Base-by-base conservation (phyloP, 306 rosid species). In the Coriaria nepalensis region DNA sequence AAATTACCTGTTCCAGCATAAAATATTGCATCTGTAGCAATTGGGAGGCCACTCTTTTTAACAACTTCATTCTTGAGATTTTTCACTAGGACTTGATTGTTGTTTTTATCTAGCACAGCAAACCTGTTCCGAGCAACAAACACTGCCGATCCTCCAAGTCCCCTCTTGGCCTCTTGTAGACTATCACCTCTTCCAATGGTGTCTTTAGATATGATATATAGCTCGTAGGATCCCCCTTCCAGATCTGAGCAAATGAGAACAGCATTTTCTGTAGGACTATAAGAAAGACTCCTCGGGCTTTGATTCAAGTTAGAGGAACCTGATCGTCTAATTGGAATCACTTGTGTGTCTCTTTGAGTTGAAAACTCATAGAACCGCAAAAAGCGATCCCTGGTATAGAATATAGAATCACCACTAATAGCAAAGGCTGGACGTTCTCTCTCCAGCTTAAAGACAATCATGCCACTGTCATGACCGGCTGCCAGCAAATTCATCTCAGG, bases 401-500 rank as follows among this genome's bases (percentile, higher is more conserved):
- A 76, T 36, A 87, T 47, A 64, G 78, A 69, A 63, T 83, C 88
- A 20, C 88, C 94, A 66, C 96, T 87, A 39, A 87, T 78, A 0
- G 82, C 76, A 55, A 87, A 80, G 33, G 94, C 94, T 0, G 94
- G 96, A 4, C 96, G 83, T 51, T 87, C 96, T 66, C 96, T 80
- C 77, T 80, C 96, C 61, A 87, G 59, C 74, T 87, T 87, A 54
- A 87, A 87, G 44, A 87, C 96, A 39, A 87, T 78, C 96, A 87
- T 76, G 48, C 96, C 96, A 59, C 93, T 87, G 60, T 87, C 96
- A 70, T 87, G 96, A 53, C 94, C 96, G 14, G 96, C 96, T 14
- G 96, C 96, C 76, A 87, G 68, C 54, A 87, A 71, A 73, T 87
- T 87, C 94, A 87, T 83, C 73, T 87, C 94, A 45, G 96, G 96